Evolutionary conservation across 1,139 yeast species (phyloP), one percentile per base, ranked within the genome.

Genomic region (Pichia sp.): DNA sequence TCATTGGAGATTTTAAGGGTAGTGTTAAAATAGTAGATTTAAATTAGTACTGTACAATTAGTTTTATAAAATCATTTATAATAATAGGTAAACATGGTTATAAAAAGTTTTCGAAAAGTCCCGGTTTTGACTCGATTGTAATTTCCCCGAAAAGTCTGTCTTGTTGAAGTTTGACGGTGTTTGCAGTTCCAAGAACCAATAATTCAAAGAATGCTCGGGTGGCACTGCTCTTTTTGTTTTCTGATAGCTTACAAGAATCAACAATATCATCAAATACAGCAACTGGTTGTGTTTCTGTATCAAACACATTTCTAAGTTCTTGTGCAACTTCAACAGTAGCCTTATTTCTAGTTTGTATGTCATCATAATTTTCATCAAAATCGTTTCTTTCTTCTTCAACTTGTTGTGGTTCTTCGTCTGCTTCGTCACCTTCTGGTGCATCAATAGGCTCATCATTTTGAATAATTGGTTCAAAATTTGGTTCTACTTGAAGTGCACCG

Each of bases 121-220:
- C 67, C 43, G 74, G 74, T 58, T 76, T 83, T 6, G 82, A 70
- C 19, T 70, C 63, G 38, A 89, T 73, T 15, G 62, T 58, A 46
- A 90, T 83, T 34, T 76, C 79, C 3, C 83, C 84, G 52, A 82
- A 88, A 15, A 85, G 65, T 32, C 70, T 72, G 3, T 72, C 69
- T 68, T 90, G 96, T 28, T 77, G 67, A 39, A 90, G 65, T 20
- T 72, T 68, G 43, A 90, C 69, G 44, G 91, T 83, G 57, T 85
- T 93, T 48, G 81, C 74, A 9, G 95, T 85, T 1, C 96, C 95
- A 53, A 90, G 70, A 1, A 89, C 93, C 58, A 91, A 72, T 62
- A 90, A 66, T 62, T 90, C 96, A 60, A 90, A 89, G 66, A 90
- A 90, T 53, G 87, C 77, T 58, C 80, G 78, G 10, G 90, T 78